These are phyloP conservation scores for Gloeopeniophorella convolvens DNA, from an alignment of 768 basidiomycete species.

Conservation along the genomic window DNA sequence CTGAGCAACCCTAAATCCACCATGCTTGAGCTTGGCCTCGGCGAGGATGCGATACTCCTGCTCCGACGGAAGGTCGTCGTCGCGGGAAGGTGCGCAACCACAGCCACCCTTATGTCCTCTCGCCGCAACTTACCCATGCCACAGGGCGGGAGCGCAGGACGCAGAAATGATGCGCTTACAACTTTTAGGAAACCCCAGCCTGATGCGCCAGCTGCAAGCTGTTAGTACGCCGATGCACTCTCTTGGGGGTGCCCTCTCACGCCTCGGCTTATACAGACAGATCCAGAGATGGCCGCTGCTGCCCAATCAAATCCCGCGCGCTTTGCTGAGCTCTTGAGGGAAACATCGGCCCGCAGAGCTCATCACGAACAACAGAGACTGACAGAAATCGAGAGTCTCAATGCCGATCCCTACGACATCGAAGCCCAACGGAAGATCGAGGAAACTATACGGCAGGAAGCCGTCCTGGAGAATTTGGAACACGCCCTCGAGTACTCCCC, in stretches of 20 bases:
- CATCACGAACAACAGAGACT: constrained; percentile 44
- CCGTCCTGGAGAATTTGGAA: constrained; percentile 85
- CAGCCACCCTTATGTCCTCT: not conserved
- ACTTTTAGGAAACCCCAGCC: constrained; percentile 71
- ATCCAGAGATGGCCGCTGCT: constrained; percentile 79
- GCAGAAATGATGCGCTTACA: constrained; percentile 89
- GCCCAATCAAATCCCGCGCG: constrained; percentile 59
- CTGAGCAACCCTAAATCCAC: constrained; percentile 61
- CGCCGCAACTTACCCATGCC: constrained; percentile 3
- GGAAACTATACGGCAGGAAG: constrained; percentile 85
- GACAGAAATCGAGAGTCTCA: constrained; percentile 61
- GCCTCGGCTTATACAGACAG: constrained; percentile 38
- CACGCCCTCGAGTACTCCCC: constrained; percentile 93
- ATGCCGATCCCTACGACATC: constrained; percentile 85
- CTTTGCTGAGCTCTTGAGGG: constrained; percentile 68
- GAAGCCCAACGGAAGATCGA: constrained; percentile 93
- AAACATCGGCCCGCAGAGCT: constrained; percentile 49
- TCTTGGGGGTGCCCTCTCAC: not conserved
- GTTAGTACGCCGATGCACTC: constrained; percentile 34
- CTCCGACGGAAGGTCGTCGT: constrained; percentile 55
- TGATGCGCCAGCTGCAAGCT: constrained; percentile 68
- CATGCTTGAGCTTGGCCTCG: constrained; percentile 59
- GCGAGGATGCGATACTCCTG: constrained; percentile 57
- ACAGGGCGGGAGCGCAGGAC: constrained; percentile 68
- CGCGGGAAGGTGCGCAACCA: constrained; percentile 36